Base-by-base conservation (phyloP, 352 stramenopile species). In the Phytophthora ohioensis region DNA sequence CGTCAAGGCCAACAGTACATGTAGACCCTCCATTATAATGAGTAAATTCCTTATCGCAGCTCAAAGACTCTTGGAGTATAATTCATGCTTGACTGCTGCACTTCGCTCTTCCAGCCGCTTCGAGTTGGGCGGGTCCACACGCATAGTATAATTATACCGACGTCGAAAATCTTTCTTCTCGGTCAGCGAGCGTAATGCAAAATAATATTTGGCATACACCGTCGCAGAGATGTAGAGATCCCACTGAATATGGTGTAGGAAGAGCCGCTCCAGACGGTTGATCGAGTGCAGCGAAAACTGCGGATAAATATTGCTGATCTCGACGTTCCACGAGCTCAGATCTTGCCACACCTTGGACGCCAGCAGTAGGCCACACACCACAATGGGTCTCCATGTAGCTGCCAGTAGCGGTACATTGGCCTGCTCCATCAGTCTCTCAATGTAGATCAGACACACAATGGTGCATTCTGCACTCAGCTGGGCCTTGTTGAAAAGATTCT, bases 261-360 rank as follows among this genome's bases (percentile, higher is more conserved):
- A 99, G 57, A 97, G 84, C 8, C 97, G 76, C 79, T 99, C 98
- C 51, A 99, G 89, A 7, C 88, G 85, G 79, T 99, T 99, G 85
- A 99, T 99, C 64, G 91, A 95, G 64, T 98, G 91, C 43, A 99
- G 82, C 32, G 95, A 97, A 79, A 98, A 99, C 81, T 99, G 94
- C 52, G 97, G 97, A 90, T 99, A 99, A 55, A 99, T 98, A 76
- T 87, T 97, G 45, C 94, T 95, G 87, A 99, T 99, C 82, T 98
- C 94, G 65, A 97, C 89, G 78, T 99, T 99, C 97, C 97, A 99
- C 3, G 91, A 98, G 73, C 91, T 98, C 69, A 99, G 82, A 80
- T 99, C 98, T 81, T 99, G 97, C 98, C 98, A 99, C 6, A 99
- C 90, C 79, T 99, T 99, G 67, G 95, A 99, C 17, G 98, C 97